Percentiles rank a stretch among this genome's conserved stretches.
phyloP scores from a whole-genome alignment of 768 basidiomycete species.

The Tulasnella sp. region DNA sequence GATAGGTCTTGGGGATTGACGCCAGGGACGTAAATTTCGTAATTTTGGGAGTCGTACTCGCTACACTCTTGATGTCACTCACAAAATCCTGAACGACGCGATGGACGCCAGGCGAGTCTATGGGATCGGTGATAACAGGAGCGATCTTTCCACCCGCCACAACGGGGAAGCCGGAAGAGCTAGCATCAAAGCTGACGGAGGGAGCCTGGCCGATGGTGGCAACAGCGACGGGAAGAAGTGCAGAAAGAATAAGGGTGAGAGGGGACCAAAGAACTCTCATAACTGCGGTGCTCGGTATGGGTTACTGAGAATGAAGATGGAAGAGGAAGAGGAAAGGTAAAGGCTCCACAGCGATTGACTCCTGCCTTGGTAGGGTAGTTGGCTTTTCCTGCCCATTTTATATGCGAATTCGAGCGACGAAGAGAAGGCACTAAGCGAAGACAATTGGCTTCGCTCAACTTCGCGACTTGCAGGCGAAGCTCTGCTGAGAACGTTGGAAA shows the following conservation, averaged over 20 bases:
- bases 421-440: too few species aligned
- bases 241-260: conserved; percentile 4
- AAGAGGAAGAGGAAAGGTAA: background rate
- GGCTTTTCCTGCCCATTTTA: too few species aligned
- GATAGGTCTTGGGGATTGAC: conserved; percentile 22
- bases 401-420: too few species aligned
- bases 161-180: conserved; percentile 15
- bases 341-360: background rate
- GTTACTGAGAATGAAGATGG: background rate
- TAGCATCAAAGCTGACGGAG: conserved; percentile 13
- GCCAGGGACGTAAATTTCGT: conserved; percentile 38
- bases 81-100: conserved; percentile 49
- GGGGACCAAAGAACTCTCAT: too few species aligned
- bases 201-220: conserved; percentile 17
- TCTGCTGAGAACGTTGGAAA: too few species aligned
- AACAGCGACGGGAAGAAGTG: background rate
- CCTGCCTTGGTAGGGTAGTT: too few species aligned
- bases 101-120: conserved; percentile 54
- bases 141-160: conserved; percentile 8
- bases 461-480: too few species aligned
- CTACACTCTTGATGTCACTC: conserved; percentile 48
- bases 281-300: too few species aligned
- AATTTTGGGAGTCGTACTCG: conserved; percentile 38
- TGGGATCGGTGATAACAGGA: conserved; percentile 22
- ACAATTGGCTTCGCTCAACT: too few species aligned